phyloP scores from a whole-genome alignment of 2,329 filamentous ascomycete species.

The Alternaria atra region DNA sequence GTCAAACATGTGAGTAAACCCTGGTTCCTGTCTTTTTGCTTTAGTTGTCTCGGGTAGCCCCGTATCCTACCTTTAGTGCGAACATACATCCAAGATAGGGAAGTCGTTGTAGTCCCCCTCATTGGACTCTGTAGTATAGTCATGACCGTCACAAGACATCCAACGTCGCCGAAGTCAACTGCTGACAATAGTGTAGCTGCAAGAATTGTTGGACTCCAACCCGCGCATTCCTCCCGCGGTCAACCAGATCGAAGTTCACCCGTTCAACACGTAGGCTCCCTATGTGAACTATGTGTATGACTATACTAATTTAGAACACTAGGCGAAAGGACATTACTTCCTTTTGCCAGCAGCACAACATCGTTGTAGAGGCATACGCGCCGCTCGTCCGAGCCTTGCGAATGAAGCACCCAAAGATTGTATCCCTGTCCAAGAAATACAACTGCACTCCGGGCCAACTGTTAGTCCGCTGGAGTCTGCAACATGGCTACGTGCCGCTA shows the following conservation, averaged over 20 bases:
- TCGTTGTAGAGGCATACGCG: constrained; percentile 81
- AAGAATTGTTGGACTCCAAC: constrained; percentile 71
- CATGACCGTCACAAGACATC: constrained; percentile 2
- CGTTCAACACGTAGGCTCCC: constrained; percentile 64
- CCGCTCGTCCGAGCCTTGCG: constrained; percentile 76
- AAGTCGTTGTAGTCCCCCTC: constrained; percentile 1
- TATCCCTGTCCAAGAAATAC: constrained; percentile 72
- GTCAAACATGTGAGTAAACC: constrained; percentile 70
- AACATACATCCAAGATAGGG: constrained; percentile 10
- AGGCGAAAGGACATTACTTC: constrained; percentile 68
- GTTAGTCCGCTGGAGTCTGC: constrained; percentile 79
- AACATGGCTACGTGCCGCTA: constrained; percentile 75
- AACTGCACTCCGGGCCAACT: constrained; percentile 75
- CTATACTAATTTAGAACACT: constrained; percentile 66
- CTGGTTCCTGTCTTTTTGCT: constrained; percentile 9
- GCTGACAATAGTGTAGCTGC: constrained; percentile 59
- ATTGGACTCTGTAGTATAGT: constrained; percentile 8
- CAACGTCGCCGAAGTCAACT: constrained; percentile 3
- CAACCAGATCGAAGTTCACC: constrained; percentile 83
- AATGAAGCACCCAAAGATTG: constrained; percentile 72
- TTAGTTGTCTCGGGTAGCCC: constrained; percentile 13
- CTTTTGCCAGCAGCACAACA: constrained; percentile 71
- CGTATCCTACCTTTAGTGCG: constrained; percentile 6
- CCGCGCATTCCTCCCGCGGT: constrained; percentile 72
- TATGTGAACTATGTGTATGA: not conserved